Base-by-base conservation (phyloP, 768 basidiomycete genomes). In the Pulveroboletus sp. region DNA sequence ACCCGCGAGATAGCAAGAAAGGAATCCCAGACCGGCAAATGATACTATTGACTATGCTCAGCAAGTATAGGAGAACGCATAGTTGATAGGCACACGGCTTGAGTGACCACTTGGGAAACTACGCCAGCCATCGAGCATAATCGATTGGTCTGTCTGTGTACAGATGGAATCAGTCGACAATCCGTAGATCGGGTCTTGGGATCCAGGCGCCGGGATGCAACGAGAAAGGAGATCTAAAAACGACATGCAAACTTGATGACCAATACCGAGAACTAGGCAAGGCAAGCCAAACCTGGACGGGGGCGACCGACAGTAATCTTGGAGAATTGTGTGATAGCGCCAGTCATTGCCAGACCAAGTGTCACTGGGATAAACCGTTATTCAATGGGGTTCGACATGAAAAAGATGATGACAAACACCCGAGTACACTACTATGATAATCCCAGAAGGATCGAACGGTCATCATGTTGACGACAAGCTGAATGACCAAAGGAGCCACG, bases 81-180 rank as follows among this genome's bases (percentile, higher is more conserved):
- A 31, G 38, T 27, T 33, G 39, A 24, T 15, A 12, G 40, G 71
- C 86, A 43, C 69, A 93, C 92, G 53, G 57, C 89, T 92, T 3
- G 91, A 85, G 69, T 96, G 93, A 1, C 94, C 94, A 47, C 89
- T 91, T 12, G 86, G 87, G 67, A 97, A 96, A 62, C 91, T 93
- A 58, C 89, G 80, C 73, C 91, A 97, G 1, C 93, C 94, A 69
- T 95, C 91, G 27, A 74, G 71, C 56, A 93, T 66, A 26, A 84
- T 76, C 8, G 62, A 55, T 15, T 65, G 58, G 55, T 88, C 70
- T 5, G 79, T 74, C 58, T 86, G 85, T 1, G 89, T 90, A 68
- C 96, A 99, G 46, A 95, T 83, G 6, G 78, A 75, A 46, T 76
- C 79, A n/a, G 76, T 82, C 0, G 84, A 82, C 8, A 98, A 72